phyloP scores from a whole-genome alignment of 768 basidiomycete species.

The Tubosaeta sp. region DNA sequence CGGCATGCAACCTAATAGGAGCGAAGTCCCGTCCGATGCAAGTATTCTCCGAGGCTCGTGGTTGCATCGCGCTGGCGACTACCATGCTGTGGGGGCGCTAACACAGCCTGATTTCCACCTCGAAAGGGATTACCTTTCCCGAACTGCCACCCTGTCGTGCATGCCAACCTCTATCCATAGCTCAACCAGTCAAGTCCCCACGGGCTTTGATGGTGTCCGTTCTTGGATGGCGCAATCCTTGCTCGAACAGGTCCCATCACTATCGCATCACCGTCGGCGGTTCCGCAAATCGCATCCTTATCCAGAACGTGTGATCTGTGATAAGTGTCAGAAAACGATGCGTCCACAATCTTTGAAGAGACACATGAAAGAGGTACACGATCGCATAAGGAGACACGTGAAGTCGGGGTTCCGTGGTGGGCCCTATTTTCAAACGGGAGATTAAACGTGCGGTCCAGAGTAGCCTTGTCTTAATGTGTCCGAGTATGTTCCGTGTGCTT shows the following conservation, averaged over 20 bases:
- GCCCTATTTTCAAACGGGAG: not conserved
- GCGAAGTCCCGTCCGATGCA: slow-evolving; percentile 13
- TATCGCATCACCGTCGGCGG: not conserved
- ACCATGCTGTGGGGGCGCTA: slow-evolving; percentile 21
- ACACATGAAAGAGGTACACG: slow-evolving; percentile 20
- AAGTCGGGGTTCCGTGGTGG: not conserved
- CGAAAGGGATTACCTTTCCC: not conserved
- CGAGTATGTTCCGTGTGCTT: not conserved
- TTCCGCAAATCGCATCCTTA: not conserved
- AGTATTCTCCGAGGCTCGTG: not conserved
- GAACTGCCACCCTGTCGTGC: not conserved
- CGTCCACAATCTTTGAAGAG: slow-evolving; percentile 14
- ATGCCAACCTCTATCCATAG: not conserved
- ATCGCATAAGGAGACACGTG: slow-evolving; percentile 11
- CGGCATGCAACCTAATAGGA: not conserved
- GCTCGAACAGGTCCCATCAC: slow-evolving; percentile 3
- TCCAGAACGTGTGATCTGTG: not conserved
- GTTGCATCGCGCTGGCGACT: not conserved
- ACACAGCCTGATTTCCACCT: slow-evolving; percentile 3
- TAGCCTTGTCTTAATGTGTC: not conserved
- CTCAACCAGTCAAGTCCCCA: not conserved
- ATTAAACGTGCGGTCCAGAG: not conserved
- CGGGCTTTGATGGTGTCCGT: not conserved
- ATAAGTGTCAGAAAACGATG: slow-evolving; percentile 13
- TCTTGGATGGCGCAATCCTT: slow-evolving; percentile 2